Evolutionary conservation across 2,329 filamentous ascomycete genomes (phyloP), one percentile per base, ranked within the genome.

Genomic region (Fusarium gaditjirri): DNA sequence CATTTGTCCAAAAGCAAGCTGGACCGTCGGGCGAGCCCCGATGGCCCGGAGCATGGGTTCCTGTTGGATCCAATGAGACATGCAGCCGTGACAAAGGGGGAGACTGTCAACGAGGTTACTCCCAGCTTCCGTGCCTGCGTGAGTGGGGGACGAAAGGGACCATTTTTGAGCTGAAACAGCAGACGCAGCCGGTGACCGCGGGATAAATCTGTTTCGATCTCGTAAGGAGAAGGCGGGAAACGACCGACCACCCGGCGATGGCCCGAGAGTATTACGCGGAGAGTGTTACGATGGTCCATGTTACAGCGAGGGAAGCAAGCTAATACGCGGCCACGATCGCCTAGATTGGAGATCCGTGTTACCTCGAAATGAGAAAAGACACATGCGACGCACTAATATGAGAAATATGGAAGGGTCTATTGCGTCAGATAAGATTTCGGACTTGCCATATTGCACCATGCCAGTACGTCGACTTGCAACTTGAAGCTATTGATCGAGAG

Each of bases 21-120:
- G 71, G 74, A 66, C 60, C 74, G 35, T 77, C 74, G 75, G 72
- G 56, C 47, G 58, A 71, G 46, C 70, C 33, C 75, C 75, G 75
- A 77, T 38, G 74, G 61, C 43, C 75, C 75, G 75, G 61, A 68
- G 63, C 64, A 73, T 42, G 63, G 69, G 52, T 54, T 33, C 27
- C 56, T 36, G 52, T 61, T 61, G 47, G 72, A 47, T 31, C 58
- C 61, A 39, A 69, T 66, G 33, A 56, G 39, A 50, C 27, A 62
- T 70, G 70, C 63, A 68, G 52, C 52, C 44, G 41, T 36, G 46
- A 57, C 39, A 58, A 61, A 49, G 50, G 52, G 44, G 62, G 58
- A 65, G 52, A 38, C 41, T 46, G 41, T 53, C 49, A 56, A 39
- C 54, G 35, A 61, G 60, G 61, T 58, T 62, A 56, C 60, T 43